These are phyloP conservation scores for Penicillium psychrofluorescens DNA, from an alignment of 495 filamentous ascomycete genomes.

Conservation along the genomic window DNA sequence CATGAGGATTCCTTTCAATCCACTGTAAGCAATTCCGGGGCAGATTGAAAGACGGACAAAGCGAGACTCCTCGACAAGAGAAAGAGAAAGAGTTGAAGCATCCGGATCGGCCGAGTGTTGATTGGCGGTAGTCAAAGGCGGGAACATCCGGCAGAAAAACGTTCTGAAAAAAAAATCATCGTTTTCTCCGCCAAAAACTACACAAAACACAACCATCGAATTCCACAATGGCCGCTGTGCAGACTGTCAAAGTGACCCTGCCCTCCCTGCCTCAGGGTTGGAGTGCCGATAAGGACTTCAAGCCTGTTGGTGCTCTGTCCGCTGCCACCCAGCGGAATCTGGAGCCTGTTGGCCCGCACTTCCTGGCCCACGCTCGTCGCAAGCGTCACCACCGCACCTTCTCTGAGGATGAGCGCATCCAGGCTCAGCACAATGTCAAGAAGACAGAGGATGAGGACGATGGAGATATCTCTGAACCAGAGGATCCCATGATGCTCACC, in stretches of 20 bases:
- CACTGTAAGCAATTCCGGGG: too few relatives aligned
- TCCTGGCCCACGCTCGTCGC: constrained; percentile 93
- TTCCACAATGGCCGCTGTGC: constrained; percentile 38
- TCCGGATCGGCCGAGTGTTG: constrained; percentile 18
- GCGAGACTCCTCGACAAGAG: constrained; percentile 2
- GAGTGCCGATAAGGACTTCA: constrained; percentile 87
- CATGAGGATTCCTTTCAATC: constrained; percentile 5
- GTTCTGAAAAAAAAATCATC: constrained; percentile 15
- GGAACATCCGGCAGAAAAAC: constrained; percentile 28
- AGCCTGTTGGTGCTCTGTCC: constrained; percentile 63
- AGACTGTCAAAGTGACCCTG: constrained; percentile 50
- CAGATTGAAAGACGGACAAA: too few relatives aligned
- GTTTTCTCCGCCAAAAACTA: constrained; percentile 11
- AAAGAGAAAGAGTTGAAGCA: constrained; percentile 12
- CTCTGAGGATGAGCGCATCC: constrained; percentile 95
- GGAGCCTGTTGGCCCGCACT: constrained; percentile 94
- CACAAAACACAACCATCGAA: constrained; percentile 8
- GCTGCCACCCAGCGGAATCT: constrained; percentile 71
- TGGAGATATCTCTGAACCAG: constrained; percentile 83
- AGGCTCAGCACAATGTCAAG: constrained; percentile 89
- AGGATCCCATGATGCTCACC: constrained; percentile 83
- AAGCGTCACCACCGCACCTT: constrained; percentile 94
- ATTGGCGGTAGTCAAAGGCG: constrained; percentile 24
- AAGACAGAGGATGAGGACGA: constrained; percentile 90
- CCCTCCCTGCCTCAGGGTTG: constrained; percentile 76